phyloP scores from a whole-genome alignment of 2,329 filamentous ascomycete genomes.

The Tolypocladium tropicale region DNA sequence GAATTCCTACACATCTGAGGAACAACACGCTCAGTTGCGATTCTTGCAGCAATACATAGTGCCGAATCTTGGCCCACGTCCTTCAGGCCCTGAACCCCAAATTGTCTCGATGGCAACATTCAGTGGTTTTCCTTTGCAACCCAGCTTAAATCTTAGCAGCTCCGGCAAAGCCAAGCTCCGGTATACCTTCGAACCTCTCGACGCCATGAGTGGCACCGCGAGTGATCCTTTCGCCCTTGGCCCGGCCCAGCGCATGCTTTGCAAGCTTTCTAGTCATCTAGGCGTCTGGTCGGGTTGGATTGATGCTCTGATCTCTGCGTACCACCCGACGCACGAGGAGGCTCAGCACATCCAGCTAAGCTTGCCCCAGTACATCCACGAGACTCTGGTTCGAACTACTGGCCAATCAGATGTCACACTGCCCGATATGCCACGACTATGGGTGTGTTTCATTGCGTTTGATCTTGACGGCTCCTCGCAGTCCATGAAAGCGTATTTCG shows the following conservation, averaged over 20 bases:
- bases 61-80: neutral
- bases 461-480: neutral
- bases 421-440: neutral
- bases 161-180: neutral
- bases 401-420: neutral
- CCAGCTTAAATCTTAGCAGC: neutral
- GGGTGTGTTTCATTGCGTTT: neutral
- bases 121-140: neutral
- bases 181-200: neutral
- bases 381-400: neutral
- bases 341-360: neutral
- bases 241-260: neutral
- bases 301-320: neutral
- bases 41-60: neutral
- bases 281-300: neutral
- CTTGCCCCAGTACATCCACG: neutral
- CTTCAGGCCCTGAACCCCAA: neutral
- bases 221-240: neutral
- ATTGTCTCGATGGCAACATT: neutral
- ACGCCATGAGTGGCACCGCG: neutral
- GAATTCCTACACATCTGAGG: neutral
- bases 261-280: neutral
- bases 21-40: neutral
- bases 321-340: neutral
- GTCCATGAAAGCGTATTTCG: neutral